Base-by-base conservation (phyloP, 805 yeast genomes). In the Hanseniaspora valbyensis region DNA sequence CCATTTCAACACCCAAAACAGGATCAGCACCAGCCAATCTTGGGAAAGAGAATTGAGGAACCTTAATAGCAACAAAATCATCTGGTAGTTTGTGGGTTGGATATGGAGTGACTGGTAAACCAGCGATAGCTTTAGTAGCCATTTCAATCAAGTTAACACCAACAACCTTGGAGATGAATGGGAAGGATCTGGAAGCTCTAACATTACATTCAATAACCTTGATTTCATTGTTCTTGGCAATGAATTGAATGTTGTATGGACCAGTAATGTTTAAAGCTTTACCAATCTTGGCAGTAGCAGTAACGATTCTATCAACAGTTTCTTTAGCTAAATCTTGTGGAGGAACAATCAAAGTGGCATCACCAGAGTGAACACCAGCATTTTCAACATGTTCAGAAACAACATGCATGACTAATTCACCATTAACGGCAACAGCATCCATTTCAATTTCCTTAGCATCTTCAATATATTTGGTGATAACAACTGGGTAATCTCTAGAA, bases 331-430 rank as follows among this genome's bases (percentile, higher is more conserved):
- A 72, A 54, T 73, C 70, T 66, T 82, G 95, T 25, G 98, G 97
- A 53, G 98, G 98, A 53, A 92, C 75, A 45, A 90, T 80, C 62
- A 90, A 77, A 28, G 97, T 88, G 50, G 98, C 98, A 69, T 90
- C 98, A 68, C 98, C 98, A 46, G 96, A 89, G 71, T 90, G 98
- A 53, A 92, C 83, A 74, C 98, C 98, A 9, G 98, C 98, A 62
- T 89, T 88, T 71, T 90, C 98, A 62, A 89, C 95, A 67, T 90
- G 98, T 69, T 92, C 98, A 56, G 95, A 85, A 53, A 90, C 84
- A 53, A 95, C 97, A 67, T 90, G 98, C 53, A 90, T 94, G 46
- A 90, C 70, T 50, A 90, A 86, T 61, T 79, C 69, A 61, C 98
- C 98, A 52, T 88, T 74, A 59, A 77, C 70, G 41, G 97, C 97